Evolutionary conservation across 129 eudicot species (phyloP).

Genomic region (Solidago caesia): DNA sequence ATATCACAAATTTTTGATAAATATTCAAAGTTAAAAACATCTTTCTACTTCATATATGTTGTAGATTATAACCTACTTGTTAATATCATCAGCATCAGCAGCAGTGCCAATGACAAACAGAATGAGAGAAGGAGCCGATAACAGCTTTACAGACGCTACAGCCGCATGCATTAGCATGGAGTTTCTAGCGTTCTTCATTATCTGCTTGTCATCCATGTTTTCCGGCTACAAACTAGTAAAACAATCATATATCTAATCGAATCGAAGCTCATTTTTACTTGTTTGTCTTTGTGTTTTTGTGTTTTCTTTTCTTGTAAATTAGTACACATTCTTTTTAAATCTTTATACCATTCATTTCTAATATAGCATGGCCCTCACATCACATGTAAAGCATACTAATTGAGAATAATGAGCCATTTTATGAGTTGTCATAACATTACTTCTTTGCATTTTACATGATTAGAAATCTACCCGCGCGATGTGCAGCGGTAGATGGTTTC

Average conservation of each 20-base stretch:
- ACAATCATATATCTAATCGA: slow-evolving; percentile 49
- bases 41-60: background rate
- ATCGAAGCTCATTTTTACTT: background rate
- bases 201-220: slow-evolving; percentile 63
- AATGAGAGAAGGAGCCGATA: slow-evolving; percentile 69
- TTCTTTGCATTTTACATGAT: background rate
- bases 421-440: background rate
- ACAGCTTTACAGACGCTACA: slow-evolving; percentile 76
- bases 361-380: background rate
- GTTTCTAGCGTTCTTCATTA: slow-evolving; percentile 67
- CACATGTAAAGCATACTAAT: slow-evolving; percentile 6
- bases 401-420: background rate
- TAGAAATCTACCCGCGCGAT: too few species aligned
- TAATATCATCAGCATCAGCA: slow-evolving; percentile 79
- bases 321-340: slow-evolving; percentile 17
- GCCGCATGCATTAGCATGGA: slow-evolving; percentile 88
- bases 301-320: background rate
- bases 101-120: slow-evolving; percentile 76
- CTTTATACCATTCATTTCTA: slow-evolving; percentile 12
- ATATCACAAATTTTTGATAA: too few species aligned
- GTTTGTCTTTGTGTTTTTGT: background rate
- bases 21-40: background rate
- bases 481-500: too few species aligned
- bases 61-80: slow-evolving; percentile 71
- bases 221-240: slow-evolving; percentile 74